Evolutionary conservation across 495 filamentous ascomycete species (phyloP), one percentile per base, ranked within the genome.

Genomic region (Podospora tetraspora): DNA sequence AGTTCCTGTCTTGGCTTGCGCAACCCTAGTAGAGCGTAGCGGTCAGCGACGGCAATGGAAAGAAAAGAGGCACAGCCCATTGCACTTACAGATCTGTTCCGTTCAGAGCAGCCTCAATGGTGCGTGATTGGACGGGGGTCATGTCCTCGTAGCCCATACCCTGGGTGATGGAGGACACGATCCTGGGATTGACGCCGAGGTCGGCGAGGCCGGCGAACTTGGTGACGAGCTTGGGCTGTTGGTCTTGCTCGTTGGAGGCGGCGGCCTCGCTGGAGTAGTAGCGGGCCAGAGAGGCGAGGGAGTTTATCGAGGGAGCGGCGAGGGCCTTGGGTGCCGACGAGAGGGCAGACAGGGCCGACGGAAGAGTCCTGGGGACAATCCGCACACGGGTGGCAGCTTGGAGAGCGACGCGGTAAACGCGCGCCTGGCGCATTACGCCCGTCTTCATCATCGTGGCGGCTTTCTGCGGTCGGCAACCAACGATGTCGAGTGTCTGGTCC

Each of bases 81-180:
- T 59, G 57, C 58, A 81, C 90, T 75, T 87, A 96, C 93, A 97
- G 81, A 80, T 99, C 96, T 34, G 77, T 80, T 21, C 95, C 96
- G 67, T 86, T 83, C 57, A 99, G 79, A 64, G 86, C 91, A 61
- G 91, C 81, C 59, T 87, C 86, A 73, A 99, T 92, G 3, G 96
- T 96, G 77, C 87, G 77, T 34, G 86, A 83, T 73, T 99, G 95
- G n/a, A 99, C 94, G 10, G 93, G 87, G 3, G 95, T 98, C 94
- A 99, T 97, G 56, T 84, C 89, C 24, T 90, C 84, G 71, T 96
- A 85, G 3, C 83, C 79, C 91, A 97, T 95, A 22, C 86, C 84
- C 24, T 85, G 69, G 0, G 87, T 91, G 72, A 98, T 87, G 58
- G 89, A 87, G 8, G 83, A 68, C 66, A 97, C 84, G 60, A 98